Evolutionary conservation across 768 basidiomycete species (phyloP), one percentile per base, ranked within the genome.

Genomic region (Clitopilus passeckerianus): DNA sequence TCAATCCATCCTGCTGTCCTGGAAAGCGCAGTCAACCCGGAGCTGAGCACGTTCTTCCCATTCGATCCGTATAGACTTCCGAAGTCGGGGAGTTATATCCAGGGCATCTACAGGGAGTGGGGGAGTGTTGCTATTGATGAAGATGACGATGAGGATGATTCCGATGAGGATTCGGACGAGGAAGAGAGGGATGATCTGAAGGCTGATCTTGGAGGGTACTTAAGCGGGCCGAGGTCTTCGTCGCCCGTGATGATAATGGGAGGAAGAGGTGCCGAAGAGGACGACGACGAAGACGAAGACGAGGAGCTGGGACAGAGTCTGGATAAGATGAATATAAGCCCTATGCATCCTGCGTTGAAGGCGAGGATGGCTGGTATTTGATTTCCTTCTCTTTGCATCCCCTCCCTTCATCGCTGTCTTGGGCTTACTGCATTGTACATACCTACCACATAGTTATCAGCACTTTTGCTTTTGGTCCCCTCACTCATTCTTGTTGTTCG

Each of bases 51-150:
- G 10, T 98, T 98, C 77, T 99, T 99, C 78, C 97, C 97, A 0
- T 99, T 99, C 70, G 97, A 99, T 71, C 97, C 97, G 1, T 98
- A 93, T 77, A 90, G 87, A 60, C 85, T 99, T 5, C 90, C 93
- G 0, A 81, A 85, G 59, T 94, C 93, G 35, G 78, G 82, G 30
- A 71, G 73, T 20, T 97, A 87, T 67, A 90, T 99, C 57, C 86
- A 92, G 57, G 79, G 78, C 8, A 83, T 97, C 24, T 99, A 98
- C 67, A 80, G 95, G 50, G 92, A 95, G 61, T 99, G 96, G 96
- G 77, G 86, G 16, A 77, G 85, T 33, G 94, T 96, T 3, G 88
- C 91, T 4, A 84, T 86, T 16, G 88, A 86, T 0, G 89, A 88
- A 0, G 88, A 87, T 0, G 87, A 89, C 0, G 86, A 89, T 0